Percentiles rank a stretch among this genome's conserved stretches.
Evolutionary conservation across 1,139 yeast genomes (phyloP).

Genomic region (Suhomyces choctaworum): DNA sequence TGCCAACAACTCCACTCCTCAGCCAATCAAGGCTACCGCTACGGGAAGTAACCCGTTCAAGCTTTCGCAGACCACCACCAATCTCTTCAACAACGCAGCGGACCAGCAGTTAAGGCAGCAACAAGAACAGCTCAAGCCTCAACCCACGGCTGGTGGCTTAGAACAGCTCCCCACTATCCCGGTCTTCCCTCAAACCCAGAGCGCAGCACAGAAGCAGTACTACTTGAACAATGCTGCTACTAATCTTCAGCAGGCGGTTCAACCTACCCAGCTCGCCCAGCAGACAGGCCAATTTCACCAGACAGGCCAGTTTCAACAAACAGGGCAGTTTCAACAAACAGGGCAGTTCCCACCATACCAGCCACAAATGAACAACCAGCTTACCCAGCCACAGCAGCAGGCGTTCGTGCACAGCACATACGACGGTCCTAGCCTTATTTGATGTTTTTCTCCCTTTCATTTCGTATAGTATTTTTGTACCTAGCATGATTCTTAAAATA

Average conservation of each 20-base stretch:
- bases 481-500: neutral
- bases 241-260: conserved; percentile 19
- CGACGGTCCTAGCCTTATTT: conserved; percentile 28
- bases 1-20: conserved; percentile 14
- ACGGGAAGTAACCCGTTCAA: conserved; percentile 52
- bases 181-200: conserved; percentile 65
- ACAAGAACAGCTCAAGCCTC: conserved; percentile 38
- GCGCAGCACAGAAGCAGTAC: conserved; percentile 37
- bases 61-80: conserved; percentile 39
- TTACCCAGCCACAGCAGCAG: conserved; percentile 13
- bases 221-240: conserved; percentile 38
- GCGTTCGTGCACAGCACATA: conserved; percentile 15
- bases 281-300: conserved; percentile 9
- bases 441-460: conserved; percentile 6
- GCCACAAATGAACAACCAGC: conserved; percentile 2
- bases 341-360: no score
- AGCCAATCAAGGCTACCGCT: conserved; percentile 25
- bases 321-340: conserved; percentile 9
- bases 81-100: conserved; percentile 32
- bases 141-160: conserved; percentile 68
- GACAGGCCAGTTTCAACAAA: conserved; percentile 5
- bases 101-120: conserved; percentile 21
- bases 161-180: conserved; percentile 62
- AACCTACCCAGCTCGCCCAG: conserved; percentile 8
- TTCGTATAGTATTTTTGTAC: conserved; percentile 1